phyloP scores from a whole-genome alignment of 225 moss, liverwort and hornwort species.

The Antitrichia curtipendula region DNA sequence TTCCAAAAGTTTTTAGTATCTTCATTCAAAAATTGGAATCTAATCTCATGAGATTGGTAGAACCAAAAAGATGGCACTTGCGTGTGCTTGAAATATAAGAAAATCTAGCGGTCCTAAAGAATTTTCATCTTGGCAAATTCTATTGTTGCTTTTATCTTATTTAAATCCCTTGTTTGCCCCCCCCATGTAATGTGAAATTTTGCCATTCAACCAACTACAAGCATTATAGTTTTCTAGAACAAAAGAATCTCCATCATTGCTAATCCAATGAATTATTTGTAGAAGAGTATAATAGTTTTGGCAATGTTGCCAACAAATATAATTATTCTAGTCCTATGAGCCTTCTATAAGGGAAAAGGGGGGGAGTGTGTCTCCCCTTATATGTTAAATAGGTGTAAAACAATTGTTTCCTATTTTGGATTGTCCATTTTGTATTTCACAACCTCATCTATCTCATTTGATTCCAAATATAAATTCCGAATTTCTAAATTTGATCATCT shows the following conservation, averaged over 20 bases:
- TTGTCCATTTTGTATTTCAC: background rate
- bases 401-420: background rate
- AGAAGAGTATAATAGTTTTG: background rate
- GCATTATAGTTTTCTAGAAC: background rate
- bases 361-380: fast-evolving
- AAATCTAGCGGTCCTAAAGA: fast-evolving
- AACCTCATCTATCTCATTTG: fast-evolving
- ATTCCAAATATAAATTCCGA: background rate
- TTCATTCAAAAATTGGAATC: background rate
- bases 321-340: background rate
- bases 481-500: fast-evolving
- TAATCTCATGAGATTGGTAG: background rate
- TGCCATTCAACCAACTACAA: background rate
- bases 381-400: fast-evolving
- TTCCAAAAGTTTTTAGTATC: background rate
- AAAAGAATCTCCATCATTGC: background rate
- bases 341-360: fast-evolving
- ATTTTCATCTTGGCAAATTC: background rate
- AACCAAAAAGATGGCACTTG: too few species aligned
- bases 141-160: fast-evolving
- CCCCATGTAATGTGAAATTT: fast-evolving
- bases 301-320: background rate
- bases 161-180: fast-evolving
- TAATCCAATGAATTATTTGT: background rate
- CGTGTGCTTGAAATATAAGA: fast-evolving